These are phyloP conservation scores for Sugiyamaella smithiae DNA, from an alignment of 805 yeast species.

Conservation along the genomic window DNA sequence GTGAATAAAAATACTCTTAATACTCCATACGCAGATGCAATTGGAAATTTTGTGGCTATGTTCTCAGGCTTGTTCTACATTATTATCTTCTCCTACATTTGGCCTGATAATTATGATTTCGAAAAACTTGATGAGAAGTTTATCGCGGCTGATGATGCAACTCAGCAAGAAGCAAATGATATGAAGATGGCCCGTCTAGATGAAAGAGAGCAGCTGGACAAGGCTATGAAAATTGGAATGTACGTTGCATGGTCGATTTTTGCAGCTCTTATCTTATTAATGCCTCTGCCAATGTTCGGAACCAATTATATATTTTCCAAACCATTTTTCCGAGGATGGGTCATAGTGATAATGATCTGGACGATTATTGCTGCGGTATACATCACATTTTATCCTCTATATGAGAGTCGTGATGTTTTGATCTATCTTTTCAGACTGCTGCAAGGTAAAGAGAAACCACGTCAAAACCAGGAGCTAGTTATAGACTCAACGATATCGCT, in stretches of 20 bases:
- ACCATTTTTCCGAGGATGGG: conserved; percentile 76
- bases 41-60: conserved; percentile 34
- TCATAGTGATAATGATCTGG: conserved; percentile 34
- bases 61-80: conserved; percentile 26
- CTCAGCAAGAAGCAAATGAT: conserved; percentile 8
- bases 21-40: conserved; percentile 27
- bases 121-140: conserved; percentile 8
- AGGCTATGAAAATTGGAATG: conserved; percentile 10
- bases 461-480: conserved; percentile 5
- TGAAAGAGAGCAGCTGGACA: conserved; percentile 8
- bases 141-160: conserved; percentile 13
- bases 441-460: conserved; percentile 17
- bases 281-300: conserved; percentile 68
- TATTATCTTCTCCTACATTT: conserved; percentile 22
- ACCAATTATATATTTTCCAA: conserved; percentile 63
- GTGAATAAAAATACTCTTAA: conserved; percentile 31
- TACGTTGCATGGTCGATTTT: conserved; percentile 7
- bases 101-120: conserved; percentile 19
- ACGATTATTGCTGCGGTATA: conserved; percentile 9
- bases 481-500: neutral
- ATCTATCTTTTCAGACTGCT: conserved; percentile 9
- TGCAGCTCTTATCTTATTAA: conserved; percentile 18
- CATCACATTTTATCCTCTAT: conserved; percentile 12
- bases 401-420: conserved; percentile 10
- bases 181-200: conserved; percentile 5